Conservation (phyloP, 768 basidiomycete genomes). For the Lentinula sp. region DNA sequence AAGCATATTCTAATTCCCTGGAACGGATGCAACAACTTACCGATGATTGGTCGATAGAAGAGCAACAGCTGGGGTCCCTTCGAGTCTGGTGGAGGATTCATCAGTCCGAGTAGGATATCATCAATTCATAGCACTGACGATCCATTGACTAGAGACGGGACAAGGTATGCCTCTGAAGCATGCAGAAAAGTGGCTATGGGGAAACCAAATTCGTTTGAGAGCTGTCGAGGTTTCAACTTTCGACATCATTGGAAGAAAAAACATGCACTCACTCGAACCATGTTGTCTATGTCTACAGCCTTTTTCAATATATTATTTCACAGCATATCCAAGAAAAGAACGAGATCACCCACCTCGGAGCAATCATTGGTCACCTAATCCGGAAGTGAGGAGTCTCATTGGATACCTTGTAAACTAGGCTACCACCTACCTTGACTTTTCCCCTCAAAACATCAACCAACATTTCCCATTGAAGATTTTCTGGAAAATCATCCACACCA, state of each 20-base stretch:
- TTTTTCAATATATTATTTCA: neutral
- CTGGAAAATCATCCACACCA: slow-evolving; percentile 43
- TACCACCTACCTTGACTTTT: slow-evolving; percentile 60
- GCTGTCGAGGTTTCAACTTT: slow-evolving; percentile 27
- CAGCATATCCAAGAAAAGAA: neutral
- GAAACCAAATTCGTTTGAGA: slow-evolving; percentile 90
- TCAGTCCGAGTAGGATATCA: neutral
- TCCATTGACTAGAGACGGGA: slow-evolving; percentile 73
- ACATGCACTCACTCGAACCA: slow-evolving; percentile 48
- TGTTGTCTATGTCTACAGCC: slow-evolving; percentile 58
- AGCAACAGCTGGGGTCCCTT: slow-evolving; percentile 64
- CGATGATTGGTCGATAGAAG: slow-evolving; percentile 76
- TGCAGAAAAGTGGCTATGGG: slow-evolving; percentile 79
- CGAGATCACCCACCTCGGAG: slow-evolving; percentile 41
- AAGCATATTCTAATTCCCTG: neutral
- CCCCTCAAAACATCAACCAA: slow-evolving; percentile 82
- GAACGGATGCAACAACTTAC: slow-evolving; percentile 19
- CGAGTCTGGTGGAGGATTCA: slow-evolving; percentile 24
- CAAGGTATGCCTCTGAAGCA: slow-evolving; percentile 88
- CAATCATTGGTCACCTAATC: slow-evolving; percentile 58
- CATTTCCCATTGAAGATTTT: slow-evolving; percentile 67
- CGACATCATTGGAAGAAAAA: neutral
- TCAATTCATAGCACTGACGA: slow-evolving; percentile 36
- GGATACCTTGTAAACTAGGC: neutral
- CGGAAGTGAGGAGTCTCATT: neutral